These are phyloP conservation scores for Pilasporangium apinafurcum DNA, from an alignment of 352 stramenopile genomes.

Conservation along the genomic window DNA sequence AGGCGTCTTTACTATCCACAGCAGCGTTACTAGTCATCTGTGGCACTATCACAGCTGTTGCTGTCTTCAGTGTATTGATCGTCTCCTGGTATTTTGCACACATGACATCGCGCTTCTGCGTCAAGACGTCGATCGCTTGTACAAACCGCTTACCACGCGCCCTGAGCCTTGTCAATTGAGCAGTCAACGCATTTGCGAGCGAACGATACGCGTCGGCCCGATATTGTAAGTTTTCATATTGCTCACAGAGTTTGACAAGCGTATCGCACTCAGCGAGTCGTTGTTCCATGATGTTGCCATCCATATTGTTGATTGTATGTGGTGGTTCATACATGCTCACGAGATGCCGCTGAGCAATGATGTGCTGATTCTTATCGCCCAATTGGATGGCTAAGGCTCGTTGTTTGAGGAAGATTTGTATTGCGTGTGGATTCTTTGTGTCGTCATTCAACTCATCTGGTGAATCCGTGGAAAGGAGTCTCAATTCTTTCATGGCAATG, in stretches of 20 bases:
- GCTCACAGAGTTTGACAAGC: slow-evolving; percentile 36
- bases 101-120: slow-evolving; percentile 28
- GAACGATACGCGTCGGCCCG: slow-evolving; percentile 38
- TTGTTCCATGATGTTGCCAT: slow-evolving; percentile 19
- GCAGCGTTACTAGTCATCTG: slow-evolving; percentile 6
- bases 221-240: slow-evolving; percentile 23
- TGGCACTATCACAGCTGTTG: slow-evolving; percentile 9
- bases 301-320: slow-evolving; percentile 8
- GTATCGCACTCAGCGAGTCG: slow-evolving; percentile 41
- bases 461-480: neutral
- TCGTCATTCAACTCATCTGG: slow-evolving; percentile 8
- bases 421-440: slow-evolving; percentile 9
- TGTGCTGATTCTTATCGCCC: slow-evolving; percentile 30
- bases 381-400: slow-evolving; percentile 31
- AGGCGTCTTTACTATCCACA: slow-evolving; percentile 3
- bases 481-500: slow-evolving; percentile 23
- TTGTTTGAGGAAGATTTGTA: slow-evolving; percentile 39
- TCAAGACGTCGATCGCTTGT: slow-evolving; percentile 40
- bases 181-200: slow-evolving; percentile 49
- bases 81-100: slow-evolving; percentile 30
- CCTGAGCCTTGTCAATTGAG: slow-evolving; percentile 27
- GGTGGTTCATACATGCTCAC: slow-evolving; percentile 47
- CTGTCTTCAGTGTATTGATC: slow-evolving; percentile 13
- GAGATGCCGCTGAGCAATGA: slow-evolving; percentile 36
- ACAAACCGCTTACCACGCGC: slow-evolving; percentile 28